Conservation (phyloP, 345 rosid species). For the Punica granatum region DNA sequence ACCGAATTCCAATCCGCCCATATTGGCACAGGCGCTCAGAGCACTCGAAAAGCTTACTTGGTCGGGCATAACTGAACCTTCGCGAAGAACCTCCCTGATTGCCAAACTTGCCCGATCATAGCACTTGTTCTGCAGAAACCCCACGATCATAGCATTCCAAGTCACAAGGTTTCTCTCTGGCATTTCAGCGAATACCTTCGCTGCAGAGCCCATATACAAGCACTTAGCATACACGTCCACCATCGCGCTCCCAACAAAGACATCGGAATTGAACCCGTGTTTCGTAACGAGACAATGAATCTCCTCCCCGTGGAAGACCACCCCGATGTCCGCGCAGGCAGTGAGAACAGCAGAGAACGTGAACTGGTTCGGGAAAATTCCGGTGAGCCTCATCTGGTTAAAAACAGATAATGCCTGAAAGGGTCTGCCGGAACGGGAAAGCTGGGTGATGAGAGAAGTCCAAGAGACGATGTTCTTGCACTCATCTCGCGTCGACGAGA, state of each 20-base stretch:
- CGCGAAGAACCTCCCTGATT: slow-evolving; percentile 25
- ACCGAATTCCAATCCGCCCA: slow-evolving; percentile 22
- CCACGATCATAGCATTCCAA: slow-evolving; percentile 40
- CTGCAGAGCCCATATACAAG: slow-evolving; percentile 16
- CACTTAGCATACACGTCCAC: slow-evolving; percentile 32
- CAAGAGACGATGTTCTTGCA: slow-evolving; percentile 26
- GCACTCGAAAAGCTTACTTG: slow-evolving; percentile 35
- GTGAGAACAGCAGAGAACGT: slow-evolving; percentile 35
- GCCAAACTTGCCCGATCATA: slow-evolving; percentile 10
- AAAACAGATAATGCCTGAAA: slow-evolving; percentile 22
- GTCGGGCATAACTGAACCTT: slow-evolving; percentile 13
- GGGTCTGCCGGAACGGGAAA: slow-evolving; percentile 20
- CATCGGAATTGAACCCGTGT: slow-evolving; percentile 16
- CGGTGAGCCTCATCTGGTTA: slow-evolving; percentile 26
- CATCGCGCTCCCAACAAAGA: slow-evolving; percentile 23
- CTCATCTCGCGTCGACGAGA: slow-evolving; percentile 16
- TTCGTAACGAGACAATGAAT: slow-evolving; percentile 27
- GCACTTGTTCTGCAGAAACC: slow-evolving; percentile 20
- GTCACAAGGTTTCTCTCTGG: slow-evolving; percentile 34
- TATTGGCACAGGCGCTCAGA: slow-evolving; percentile 32
- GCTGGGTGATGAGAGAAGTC: slow-evolving; percentile 31
- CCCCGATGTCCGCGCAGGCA: slow-evolving; percentile 17
- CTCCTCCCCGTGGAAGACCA: slow-evolving; percentile 20
- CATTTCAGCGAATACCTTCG: slow-evolving; percentile 37
- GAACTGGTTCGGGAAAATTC: slow-evolving; percentile 28